Conservation (phyloP, 2,329 filamentous ascomycete species). For the Hirsutella rhossiliensis region DNA sequence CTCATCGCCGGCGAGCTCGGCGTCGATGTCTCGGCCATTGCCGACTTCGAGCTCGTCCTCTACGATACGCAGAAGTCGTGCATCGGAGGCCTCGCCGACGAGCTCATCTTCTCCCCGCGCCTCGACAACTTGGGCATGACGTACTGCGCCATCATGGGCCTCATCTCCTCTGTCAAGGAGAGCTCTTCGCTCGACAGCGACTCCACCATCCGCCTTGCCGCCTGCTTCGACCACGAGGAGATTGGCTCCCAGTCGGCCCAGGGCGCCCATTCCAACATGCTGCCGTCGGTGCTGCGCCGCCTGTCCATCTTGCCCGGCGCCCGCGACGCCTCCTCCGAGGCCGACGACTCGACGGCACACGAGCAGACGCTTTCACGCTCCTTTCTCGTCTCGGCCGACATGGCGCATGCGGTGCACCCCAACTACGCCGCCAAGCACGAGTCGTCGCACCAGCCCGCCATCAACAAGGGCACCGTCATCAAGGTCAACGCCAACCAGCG, state of each 20-base stretch:
- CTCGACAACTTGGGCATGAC: conserved; percentile 96
- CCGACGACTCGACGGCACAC: conserved; percentile 64
- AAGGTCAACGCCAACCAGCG: conserved; percentile 97
- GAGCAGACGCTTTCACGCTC: conserved; percentile 87
- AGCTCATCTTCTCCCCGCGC: conserved; percentile 92
- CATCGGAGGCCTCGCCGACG: conserved; percentile 80
- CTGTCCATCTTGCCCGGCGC: conserved; percentile 66
- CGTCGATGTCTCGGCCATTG: conserved; percentile 56
- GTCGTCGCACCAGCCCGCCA: conserved; percentile 76
- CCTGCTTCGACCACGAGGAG: conserved; percentile 96
- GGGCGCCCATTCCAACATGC: conserved; percentile 82
- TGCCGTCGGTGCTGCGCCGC: conserved; percentile 77
- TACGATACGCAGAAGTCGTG: conserved; percentile 90
- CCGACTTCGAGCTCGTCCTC: conserved; percentile 94
- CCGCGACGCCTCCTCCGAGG: conserved; percentile 47
- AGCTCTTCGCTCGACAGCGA: conserved; percentile 60
- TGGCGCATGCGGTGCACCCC: conserved; percentile 93
- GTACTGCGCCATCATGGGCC: conserved; percentile 76
- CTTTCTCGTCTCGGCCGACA: conserved; percentile 91
- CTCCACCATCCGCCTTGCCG: conserved; percentile 74
- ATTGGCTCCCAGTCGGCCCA: conserved; percentile 89
- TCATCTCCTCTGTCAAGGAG: conserved; percentile 66
- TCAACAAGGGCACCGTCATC: conserved; percentile 94
- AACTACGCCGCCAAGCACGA: conserved; percentile 94
- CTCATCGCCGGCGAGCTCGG: conserved; percentile 72